A percentile compares a stretch with the other conserved stretches of the same genome.
Evolutionary conservation across 441 rosid genomes (phyloP).

Genomic region (Eruca vesicaria): DNA sequence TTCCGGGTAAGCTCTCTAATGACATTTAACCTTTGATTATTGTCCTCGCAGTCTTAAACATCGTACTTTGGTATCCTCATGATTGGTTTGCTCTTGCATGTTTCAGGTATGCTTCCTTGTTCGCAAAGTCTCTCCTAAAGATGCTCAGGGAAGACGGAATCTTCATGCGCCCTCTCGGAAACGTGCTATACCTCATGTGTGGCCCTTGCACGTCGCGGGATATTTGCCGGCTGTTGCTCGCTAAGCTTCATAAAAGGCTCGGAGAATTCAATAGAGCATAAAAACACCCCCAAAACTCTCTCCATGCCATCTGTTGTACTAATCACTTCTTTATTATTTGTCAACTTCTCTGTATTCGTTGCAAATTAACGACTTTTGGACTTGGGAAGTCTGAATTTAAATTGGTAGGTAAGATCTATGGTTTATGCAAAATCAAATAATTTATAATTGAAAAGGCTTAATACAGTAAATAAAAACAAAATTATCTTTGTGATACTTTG

Average conservation of each 20-base stretch:
- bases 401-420: conserved; percentile 17
- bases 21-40: background rate
- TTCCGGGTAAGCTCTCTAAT: conserved; percentile 62
- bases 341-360: background rate
- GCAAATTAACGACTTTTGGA: background rate
- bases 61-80: background rate
- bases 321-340: background rate
- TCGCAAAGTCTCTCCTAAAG: conserved; percentile 59
- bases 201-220: conserved; percentile 84
- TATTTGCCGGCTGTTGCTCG: conserved; percentile 54
- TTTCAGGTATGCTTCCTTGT: conserved; percentile 68
- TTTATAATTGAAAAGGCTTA: background rate
- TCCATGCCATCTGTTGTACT: background rate
- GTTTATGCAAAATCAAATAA: background rate
- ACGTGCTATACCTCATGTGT: conserved; percentile 84
- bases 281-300: background rate
- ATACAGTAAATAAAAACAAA: background rate
- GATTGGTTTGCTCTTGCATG: background rate
- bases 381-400: background rate
- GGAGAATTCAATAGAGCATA: conserved; percentile 25
- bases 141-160: conserved; percentile 78
- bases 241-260: conserved; percentile 59
- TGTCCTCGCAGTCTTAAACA: background rate
- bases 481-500: background rate
- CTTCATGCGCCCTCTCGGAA: conserved; percentile 83